Percentiles rank a stretch among this genome's conserved stretches.
phyloP scores from a whole-genome alignment of 768 basidiomycete species.

The Tricholoma hemisulphureum region DNA sequence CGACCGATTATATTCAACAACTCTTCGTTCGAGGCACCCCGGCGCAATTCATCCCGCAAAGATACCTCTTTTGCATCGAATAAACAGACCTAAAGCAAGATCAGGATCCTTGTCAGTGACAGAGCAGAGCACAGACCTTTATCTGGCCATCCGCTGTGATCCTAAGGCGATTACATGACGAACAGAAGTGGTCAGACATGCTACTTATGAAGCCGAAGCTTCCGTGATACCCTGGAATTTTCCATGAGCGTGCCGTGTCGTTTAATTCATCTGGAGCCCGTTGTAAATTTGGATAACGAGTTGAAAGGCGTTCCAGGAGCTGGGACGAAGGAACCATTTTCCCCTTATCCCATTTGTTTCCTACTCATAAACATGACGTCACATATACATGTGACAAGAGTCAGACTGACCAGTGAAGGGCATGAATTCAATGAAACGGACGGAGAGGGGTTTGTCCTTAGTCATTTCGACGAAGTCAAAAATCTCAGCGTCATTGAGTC shows the following conservation, averaged over 20 bases:
- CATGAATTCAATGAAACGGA: conserved; percentile 94
- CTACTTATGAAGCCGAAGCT: conserved; percentile 86
- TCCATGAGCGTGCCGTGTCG: conserved; percentile 81
- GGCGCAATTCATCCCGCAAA: conserved; percentile 70
- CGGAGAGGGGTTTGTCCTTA: conserved; percentile 56
- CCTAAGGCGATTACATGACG: conserved; percentile 78
- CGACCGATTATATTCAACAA: conserved; percentile 57
- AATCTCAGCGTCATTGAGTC: conserved; percentile 79
- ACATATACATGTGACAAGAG: not conserved
- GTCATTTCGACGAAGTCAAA: conserved; percentile 79
- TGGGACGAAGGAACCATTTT: conserved; percentile 81
- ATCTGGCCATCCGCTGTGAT: conserved; percentile 91
- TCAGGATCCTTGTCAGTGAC: not conserved
- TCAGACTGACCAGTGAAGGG: conserved; percentile 71
- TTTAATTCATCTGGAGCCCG: conserved; percentile 67
- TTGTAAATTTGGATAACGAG: conserved; percentile 46
- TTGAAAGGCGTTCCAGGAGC: conserved; percentile 51
- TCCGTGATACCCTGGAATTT: conserved; percentile 68
- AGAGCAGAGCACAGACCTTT: conserved; percentile 47
- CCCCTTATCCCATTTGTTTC: conserved; percentile 79
- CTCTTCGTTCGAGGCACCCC: conserved; percentile 60
- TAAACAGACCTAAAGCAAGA: conserved; percentile 67
- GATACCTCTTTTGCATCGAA: conserved; percentile 86
- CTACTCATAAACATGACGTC: conserved; percentile 33
- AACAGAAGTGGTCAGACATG: conserved; percentile 93